Evolutionary conservation across 2,329 filamentous ascomycete genomes (phyloP).

Genomic region (Dendrostoma leiphaemia): DNA sequence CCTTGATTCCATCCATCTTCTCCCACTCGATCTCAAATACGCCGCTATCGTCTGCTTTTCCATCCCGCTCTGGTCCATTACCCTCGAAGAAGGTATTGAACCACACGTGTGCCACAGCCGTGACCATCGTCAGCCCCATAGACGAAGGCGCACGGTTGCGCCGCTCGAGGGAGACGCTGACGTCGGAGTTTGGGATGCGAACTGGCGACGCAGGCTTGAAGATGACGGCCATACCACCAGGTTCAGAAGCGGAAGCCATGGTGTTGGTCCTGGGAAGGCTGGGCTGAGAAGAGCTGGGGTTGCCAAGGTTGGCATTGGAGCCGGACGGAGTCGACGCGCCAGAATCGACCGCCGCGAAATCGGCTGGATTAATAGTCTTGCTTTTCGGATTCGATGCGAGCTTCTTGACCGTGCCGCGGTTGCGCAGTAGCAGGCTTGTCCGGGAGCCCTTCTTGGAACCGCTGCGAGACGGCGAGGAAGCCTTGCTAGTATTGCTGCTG

Average conservation of each 20-base stretch:
- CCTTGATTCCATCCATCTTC: constrained; percentile 91
- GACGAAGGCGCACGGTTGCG: constrained; percentile 75
- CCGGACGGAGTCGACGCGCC: constrained; percentile 13
- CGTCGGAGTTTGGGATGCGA: constrained; percentile 74
- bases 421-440: constrained; percentile 17
- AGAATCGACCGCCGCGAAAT: constrained; percentile 6
- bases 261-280: constrained; percentile 7
- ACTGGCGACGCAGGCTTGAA: constrained; percentile 71
- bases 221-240: constrained; percentile 71
- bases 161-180: constrained; percentile 87
- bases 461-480: constrained; percentile 20
- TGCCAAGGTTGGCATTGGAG: constrained; percentile 14
- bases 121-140: constrained; percentile 85
- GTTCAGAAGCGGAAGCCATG: constrained; percentile 40
- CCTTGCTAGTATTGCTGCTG: constrained; percentile 22
- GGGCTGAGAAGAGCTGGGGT: constrained; percentile 10
- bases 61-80: constrained; percentile 65
- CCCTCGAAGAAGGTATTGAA: constrained; percentile 96
- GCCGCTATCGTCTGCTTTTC: constrained; percentile 64
- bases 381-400: constrained; percentile 22
- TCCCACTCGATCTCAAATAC: constrained; percentile 60
- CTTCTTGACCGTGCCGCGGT: constrained; percentile 15
- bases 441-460: constrained; percentile 23
- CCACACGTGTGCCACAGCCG: constrained; percentile 92
- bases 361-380: constrained; percentile 28